These are phyloP conservation scores for Cercospora brassicicola DNA, from an alignment of 2,329 filamentous ascomycete species.

Conservation along the genomic window DNA sequence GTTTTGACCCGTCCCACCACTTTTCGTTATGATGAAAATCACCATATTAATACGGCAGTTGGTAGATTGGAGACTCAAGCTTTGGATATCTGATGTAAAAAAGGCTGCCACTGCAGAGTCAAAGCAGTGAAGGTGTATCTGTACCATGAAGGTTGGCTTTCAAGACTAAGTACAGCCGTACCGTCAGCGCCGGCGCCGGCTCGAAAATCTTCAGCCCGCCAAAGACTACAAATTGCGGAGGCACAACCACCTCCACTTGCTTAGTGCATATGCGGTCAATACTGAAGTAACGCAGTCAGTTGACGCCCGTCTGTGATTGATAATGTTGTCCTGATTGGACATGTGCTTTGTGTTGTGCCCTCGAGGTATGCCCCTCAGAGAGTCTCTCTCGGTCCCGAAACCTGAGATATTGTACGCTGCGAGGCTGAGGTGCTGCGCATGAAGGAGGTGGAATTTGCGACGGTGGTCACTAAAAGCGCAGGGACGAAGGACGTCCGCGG, in stretches of 20 bases:
- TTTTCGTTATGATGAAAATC: neutral
- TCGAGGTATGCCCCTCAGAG: neutral
- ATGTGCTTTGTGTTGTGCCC: neutral
- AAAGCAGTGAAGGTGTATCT: neutral
- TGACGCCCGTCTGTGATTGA: neutral
- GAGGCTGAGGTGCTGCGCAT: neutral
- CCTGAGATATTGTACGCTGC: neutral
- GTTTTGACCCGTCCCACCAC: neutral
- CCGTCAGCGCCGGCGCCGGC: neutral
- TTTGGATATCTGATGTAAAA: neutral
- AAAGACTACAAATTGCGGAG: neutral
- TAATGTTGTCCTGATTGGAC: neutral
- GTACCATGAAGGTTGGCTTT: neutral
- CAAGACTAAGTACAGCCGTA: neutral
- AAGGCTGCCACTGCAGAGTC: neutral
- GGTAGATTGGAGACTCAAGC: neutral
- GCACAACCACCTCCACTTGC: neutral
- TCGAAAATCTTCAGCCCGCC: neutral
- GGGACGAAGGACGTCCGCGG: neutral
- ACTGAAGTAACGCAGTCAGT: neutral
- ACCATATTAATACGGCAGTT: neutral
- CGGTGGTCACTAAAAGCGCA: neutral
- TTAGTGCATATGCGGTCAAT: neutral
- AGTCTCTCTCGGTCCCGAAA: neutral
- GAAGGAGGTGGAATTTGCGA: neutral